Evolutionary conservation across 768 basidiomycete species (phyloP).

Genomic region (Boletus sp.): DNA sequence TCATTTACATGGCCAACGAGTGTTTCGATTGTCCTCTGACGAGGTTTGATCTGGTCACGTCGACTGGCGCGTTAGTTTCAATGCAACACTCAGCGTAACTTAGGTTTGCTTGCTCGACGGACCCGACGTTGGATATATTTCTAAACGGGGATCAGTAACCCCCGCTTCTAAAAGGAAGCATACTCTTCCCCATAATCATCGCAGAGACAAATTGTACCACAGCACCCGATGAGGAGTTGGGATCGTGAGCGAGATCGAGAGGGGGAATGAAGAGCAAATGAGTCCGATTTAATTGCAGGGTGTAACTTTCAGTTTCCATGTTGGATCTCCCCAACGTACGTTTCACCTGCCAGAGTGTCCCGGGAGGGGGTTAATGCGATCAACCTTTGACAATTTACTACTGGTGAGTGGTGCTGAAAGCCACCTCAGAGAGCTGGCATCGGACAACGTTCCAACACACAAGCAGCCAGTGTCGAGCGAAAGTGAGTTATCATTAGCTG

Average conservation of each 20-base stretch:
- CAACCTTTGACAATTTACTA: not conserved
- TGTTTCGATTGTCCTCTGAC: constrained; percentile 26
- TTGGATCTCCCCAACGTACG: not conserved
- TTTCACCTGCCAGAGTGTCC: not conserved
- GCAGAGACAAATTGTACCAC: constrained; percentile 29
- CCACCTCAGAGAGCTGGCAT: not conserved
- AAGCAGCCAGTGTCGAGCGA: not conserved
- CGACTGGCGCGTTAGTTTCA: not conserved
- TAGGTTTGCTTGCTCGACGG: constrained; percentile 1
- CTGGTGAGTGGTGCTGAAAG: not conserved
- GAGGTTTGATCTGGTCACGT: not conserved
- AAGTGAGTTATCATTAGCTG: not conserved
- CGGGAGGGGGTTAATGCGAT: not conserved
- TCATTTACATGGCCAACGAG: constrained; percentile 19
- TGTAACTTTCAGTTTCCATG: constrained; percentile 7
- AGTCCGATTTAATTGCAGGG: constrained; percentile 22
- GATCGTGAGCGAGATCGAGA: not conserved
- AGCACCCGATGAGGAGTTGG: constrained; percentile 8
- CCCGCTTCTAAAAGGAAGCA: not conserved
- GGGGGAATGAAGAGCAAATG: constrained; percentile 25
- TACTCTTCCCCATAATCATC: constrained; percentile 15
- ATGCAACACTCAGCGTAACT: constrained; percentile 20
- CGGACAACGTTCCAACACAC: not conserved
- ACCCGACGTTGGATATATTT: not conserved
- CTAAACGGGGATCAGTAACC: constrained; percentile 7